Evolutionary conservation across 2,329 filamentous ascomycete species (phyloP).

Genomic region (Aspergillus unguis): DNA sequence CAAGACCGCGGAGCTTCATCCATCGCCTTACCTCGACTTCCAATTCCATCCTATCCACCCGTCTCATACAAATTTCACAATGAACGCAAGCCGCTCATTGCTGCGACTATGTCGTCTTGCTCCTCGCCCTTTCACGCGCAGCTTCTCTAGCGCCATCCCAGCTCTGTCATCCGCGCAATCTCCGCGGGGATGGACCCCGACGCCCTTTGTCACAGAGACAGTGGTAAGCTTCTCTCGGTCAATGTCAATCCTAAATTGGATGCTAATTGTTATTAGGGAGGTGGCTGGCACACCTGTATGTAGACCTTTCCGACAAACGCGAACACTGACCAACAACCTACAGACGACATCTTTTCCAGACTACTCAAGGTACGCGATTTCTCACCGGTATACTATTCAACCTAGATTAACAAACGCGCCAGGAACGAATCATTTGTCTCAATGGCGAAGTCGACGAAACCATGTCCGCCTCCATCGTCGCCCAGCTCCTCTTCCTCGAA

Average conservation of each 20-base stretch:
- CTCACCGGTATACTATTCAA: neutral
- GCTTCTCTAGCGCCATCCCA: conserved; percentile 29
- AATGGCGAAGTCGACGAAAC: conserved; percentile 89
- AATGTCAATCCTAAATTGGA: conserved; percentile 13
- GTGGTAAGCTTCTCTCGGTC: conserved; percentile 43
- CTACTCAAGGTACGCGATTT: conserved; percentile 60
- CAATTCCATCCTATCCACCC: neutral
- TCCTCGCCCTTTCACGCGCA: conserved; percentile 18
- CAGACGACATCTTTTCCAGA: conserved; percentile 80
- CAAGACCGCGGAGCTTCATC: conserved; percentile 4
- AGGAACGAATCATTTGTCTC: conserved; percentile 91
- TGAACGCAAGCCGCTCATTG: conserved; percentile 24
- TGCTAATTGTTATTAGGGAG: conserved; percentile 51
- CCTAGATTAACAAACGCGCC: conserved; percentile 31
- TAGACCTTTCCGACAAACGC: conserved; percentile 19
- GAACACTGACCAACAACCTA: conserved; percentile 5
- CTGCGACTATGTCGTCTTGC: conserved; percentile 23
- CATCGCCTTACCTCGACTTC: neutral
- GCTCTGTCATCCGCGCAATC: conserved; percentile 27
- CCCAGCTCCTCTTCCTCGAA: conserved; percentile 96
- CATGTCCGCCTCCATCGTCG: conserved; percentile 88
- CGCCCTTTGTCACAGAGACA: conserved; percentile 55
- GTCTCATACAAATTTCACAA: conserved; percentile 12
- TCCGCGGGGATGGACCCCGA: conserved; percentile 48
- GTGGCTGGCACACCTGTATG: conserved; percentile 75